Base-by-base conservation (phyloP, 345 rosid species). In the Anastatica hierochuntica region DNA sequence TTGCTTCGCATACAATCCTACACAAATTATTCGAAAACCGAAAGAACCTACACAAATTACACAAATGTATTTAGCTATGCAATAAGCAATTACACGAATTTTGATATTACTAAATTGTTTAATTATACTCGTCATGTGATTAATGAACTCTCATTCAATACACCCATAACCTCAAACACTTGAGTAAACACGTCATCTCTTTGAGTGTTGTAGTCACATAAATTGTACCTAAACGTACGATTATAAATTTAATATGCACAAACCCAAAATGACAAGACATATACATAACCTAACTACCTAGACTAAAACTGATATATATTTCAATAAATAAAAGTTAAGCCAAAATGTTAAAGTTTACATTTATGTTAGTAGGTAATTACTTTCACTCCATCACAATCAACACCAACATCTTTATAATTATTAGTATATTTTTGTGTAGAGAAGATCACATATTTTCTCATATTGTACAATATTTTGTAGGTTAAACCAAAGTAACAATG, bases 341-440 rank as follows among this genome's bases (percentile, higher is more conserved):
- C 62, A 60, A 60, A 40, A 39, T 46, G 30, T 53, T 46, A 50
- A 51, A 41, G 4, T 39, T 40, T 33, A 40, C 54, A 53, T 53
- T 47, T 29, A 4, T 30, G 20, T 35, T 19, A 5, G 43, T 21
- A n/a, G n/a, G n/a, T n/a, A 51, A 41, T 58, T 44, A 30, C 43
- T 52, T 52, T 30, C 71, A 59, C 71, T 59, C 56, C 37, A 66
- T 52, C 60, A 51, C 60, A 65, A 43, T 38, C 16, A 21, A 26
- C 39, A 66, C 60, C 54, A 37, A 44, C 64, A 58, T 20, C 53
- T 44, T 21, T n/a, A n/a, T n/a, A n/a, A n/a, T n/a, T n/a, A n/a
- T n/a, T n/a, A n/a, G n/a, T n/a, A n/a, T n/a, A n/a, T n/a, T n/a
- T n/a, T n/a, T n/a, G n/a, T n/a, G n/a, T n/a, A n/a, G n/a, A n/a